Conservation (phyloP, 2,329 filamentous ascomycete species). For the Aspergillus tubingensis region DNA sequence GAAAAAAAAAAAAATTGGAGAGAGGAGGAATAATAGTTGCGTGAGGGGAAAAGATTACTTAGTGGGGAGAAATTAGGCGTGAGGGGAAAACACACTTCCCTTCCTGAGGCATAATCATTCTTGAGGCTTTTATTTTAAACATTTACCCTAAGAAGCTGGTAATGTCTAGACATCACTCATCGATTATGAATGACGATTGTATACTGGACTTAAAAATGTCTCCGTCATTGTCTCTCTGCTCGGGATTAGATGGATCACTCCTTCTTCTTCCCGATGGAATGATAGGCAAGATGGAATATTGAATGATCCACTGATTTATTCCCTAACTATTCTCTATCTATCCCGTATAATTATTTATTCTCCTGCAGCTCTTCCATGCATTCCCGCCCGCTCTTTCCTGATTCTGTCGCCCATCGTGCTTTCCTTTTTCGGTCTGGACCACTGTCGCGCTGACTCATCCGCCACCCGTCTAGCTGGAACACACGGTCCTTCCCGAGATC, state of each 20-base stretch:
- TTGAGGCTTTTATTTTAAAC: background rate
- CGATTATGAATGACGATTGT: background rate
- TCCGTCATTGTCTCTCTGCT: background rate
- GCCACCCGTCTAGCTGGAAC: background rate
- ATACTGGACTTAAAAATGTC: too few relatives aligned
- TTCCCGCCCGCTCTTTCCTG: background rate
- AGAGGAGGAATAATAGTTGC: background rate
- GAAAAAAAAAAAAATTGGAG: slow-evolving; percentile 3
- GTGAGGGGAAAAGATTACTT: slow-evolving; percentile 18
- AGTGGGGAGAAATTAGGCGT: slow-evolving; percentile 22
- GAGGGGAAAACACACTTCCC: slow-evolving; percentile 3
- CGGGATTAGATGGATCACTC: background rate
- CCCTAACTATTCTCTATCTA: background rate
- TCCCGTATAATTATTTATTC: background rate
- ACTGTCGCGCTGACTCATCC: background rate
- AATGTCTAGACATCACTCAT: background rate
- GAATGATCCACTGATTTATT: background rate
- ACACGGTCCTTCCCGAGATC: slow-evolving; percentile 2
- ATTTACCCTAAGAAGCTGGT: background rate
- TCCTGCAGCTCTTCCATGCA: background rate
- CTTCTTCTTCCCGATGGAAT: background rate
- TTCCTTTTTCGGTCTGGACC: background rate
- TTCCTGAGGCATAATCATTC: background rate
- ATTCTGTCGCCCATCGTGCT: slow-evolving; percentile 1
- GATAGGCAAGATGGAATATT: background rate